Percentiles rank a stretch among this genome's conserved stretches.
Conservation (phyloP, 768 basidiomycete genomes). For the Hydnum rufescens region DNA sequence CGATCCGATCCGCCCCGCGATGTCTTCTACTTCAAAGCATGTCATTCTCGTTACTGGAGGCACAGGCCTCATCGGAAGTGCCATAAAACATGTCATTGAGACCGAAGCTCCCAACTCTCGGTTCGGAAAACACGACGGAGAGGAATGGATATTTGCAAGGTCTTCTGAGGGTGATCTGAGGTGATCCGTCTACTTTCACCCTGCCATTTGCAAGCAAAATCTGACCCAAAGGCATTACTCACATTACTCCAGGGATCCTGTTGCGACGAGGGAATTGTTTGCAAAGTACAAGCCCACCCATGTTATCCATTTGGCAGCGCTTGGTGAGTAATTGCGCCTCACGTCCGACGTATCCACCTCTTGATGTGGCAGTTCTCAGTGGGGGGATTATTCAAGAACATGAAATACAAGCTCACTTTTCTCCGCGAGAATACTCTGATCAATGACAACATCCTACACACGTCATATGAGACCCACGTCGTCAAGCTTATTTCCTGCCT, state of each 20-base stretch:
- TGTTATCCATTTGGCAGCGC: constrained; percentile 90
- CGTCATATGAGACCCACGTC: constrained; percentile 40
- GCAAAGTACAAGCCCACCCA: constrained; percentile 87
- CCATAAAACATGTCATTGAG: constrained; percentile 58
- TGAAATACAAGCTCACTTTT: constrained; percentile 90
- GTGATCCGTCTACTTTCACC: constrained; percentile 21
- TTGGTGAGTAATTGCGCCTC: constrained; percentile 31
- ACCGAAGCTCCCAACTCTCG: constrained; percentile 57
- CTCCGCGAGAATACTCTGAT: constrained; percentile 87
- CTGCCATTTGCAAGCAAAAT: background rate
- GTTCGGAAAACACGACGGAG: constrained; percentile 56
- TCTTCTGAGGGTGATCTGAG: constrained; percentile 71
- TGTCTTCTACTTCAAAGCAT: no score
- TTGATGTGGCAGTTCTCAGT: constrained; percentile 28
- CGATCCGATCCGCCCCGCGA: no score
- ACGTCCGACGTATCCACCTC: constrained; percentile 6
- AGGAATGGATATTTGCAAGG: constrained; percentile 71
- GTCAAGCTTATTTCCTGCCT: constrained; percentile 84
- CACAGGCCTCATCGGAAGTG: constrained; percentile 72
- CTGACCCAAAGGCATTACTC: background rate
- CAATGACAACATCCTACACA: constrained; percentile 82
- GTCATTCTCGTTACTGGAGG: constrained; percentile 73
- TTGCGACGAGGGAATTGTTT: constrained; percentile 50
- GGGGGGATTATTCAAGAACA: constrained; percentile 88
- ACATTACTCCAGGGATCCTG: constrained; percentile 33